Percentiles rank a stretch among this genome's conserved stretches.
These are phyloP conservation scores for Wickerhamiella occidentalis DNA, from an alignment of 805 yeast species.

Conservation along the genomic window DNA sequence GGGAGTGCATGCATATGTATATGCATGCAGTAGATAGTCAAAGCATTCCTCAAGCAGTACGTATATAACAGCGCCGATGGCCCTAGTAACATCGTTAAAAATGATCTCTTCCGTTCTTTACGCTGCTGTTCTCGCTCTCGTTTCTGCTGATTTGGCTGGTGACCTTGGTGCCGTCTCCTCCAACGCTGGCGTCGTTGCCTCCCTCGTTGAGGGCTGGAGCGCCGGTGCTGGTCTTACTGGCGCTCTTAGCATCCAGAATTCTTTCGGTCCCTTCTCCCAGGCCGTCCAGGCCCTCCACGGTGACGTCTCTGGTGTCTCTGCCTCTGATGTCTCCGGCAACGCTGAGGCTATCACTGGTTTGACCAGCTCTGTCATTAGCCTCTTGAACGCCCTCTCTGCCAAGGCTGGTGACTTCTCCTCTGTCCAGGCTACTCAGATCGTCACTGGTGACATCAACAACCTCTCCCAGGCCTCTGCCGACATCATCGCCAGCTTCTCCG, in stretches of 20 bases:
- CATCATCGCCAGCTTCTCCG: constrained; percentile 14
- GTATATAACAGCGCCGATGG: background rate
- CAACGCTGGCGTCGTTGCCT: constrained; percentile 36
- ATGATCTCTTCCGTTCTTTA: constrained; percentile 5
- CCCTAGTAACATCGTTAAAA: background rate
- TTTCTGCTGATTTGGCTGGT: constrained; percentile 10
- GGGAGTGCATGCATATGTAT: background rate
- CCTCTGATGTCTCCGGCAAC: constrained; percentile 13
- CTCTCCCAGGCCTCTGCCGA: constrained; percentile 18
- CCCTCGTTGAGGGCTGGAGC: constrained; percentile 14
- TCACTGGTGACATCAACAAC: constrained; percentile 19
- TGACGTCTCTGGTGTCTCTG: constrained; percentile 11
- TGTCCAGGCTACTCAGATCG: constrained; percentile 21
- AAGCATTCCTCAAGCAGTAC: background rate
- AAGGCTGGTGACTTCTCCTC: constrained; percentile 19
- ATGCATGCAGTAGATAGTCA: background rate
- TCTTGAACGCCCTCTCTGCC: constrained; percentile 16
- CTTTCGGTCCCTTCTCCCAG: constrained; percentile 17
- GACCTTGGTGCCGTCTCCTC: constrained; percentile 26
- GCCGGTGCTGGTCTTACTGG: constrained; percentile 22
- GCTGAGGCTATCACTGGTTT: constrained; percentile 7
- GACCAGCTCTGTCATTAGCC: constrained; percentile 13
- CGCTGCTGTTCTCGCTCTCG: constrained; percentile 11
- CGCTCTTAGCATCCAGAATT: constrained; percentile 24
- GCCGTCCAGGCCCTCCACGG: constrained; percentile 17